A percentile compares a stretch with the other conserved stretches of the same genome.
Conservation (phyloP, 805 yeast genomes). For the Starmerella cellae region DNA sequence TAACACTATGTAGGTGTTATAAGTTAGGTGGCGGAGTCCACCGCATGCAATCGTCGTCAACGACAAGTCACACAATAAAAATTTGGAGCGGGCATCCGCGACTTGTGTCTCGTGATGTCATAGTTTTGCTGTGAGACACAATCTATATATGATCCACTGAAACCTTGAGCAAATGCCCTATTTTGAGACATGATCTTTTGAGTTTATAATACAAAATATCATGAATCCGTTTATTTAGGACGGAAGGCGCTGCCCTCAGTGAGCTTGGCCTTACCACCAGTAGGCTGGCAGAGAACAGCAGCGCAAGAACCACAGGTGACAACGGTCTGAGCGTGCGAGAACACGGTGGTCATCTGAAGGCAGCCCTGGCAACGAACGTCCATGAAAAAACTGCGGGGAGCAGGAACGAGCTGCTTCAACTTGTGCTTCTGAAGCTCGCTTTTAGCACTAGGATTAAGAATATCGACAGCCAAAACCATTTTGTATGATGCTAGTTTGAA, state of each 20-base stretch:
- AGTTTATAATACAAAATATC: not conserved
- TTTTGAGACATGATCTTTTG: not conserved
- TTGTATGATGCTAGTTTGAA: conserved; percentile 9
- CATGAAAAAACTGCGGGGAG: conserved; percentile 99
- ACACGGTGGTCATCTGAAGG: conserved; percentile 96
- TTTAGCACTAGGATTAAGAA: conserved; percentile 95
- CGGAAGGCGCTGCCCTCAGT: conserved; percentile 99
- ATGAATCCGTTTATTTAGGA: conserved; percentile 58
- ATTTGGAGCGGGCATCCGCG: too few species aligned
- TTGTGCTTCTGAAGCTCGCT: conserved; percentile 95
- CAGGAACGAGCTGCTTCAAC: conserved; percentile 91
- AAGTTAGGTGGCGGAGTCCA: conserved; percentile 1
- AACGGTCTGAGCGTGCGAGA: conserved; percentile 99
- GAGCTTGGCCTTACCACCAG: conserved; percentile 99
- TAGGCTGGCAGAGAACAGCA: conserved; percentile 95
- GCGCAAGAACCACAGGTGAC: conserved; percentile 99
- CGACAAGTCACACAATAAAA: conserved; percentile 3
- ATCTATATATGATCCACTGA: too few species aligned
- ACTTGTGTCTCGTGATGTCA: too few species aligned
- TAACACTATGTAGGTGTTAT: conserved; percentile 1
- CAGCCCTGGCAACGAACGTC: conserved; percentile 99
- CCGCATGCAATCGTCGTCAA: conserved; percentile 8
- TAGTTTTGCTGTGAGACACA: too few species aligned
- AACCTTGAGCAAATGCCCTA: not conserved
- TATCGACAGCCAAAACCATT: conserved; percentile 95